Base-by-base conservation (phyloP, 2,329 filamentous ascomycete species). In the Pseudocercospora pini-densiflorae region DNA sequence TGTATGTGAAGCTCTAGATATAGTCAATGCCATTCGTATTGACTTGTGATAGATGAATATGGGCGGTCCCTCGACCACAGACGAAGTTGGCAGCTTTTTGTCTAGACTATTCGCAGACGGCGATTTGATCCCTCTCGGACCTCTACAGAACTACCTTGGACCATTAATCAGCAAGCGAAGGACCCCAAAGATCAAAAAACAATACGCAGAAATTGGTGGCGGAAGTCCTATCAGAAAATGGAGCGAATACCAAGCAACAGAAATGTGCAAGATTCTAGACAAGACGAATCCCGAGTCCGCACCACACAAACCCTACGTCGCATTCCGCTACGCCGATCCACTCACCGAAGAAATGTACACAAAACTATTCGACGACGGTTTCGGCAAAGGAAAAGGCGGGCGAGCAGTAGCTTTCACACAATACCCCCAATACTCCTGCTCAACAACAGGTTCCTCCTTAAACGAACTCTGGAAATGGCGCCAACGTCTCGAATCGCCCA, bases 391-490 rank as follows among this genome's bases (percentile, higher is more conserved):
- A 4, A 92, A 89, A 67, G 94, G 94, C n/a, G 94, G 94, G 2
- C 88, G 95, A 65, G 95, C 96, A 1, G 93, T 99, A 4, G 95
- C 95, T 1, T 99, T 99, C 77, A 97, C 94, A 29, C 95, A 99
- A 80, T 99, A 99, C 75, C 95, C 95, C 1, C 95, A 99, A 79
- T 99, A 99, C 81, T 97, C 93, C 21, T 99, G 96, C 82, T 97
- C 93, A 21, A 99, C 95, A 1, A 99, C 95, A 0, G 95, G 95
- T 23, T 97, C 93, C 79, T 97, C 93, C 69, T 82, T 99, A 64
- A 99, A 99, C 76, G 95, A 99, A 81, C 82, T 99, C 40, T 99
- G 95, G 95, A 97, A 96, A 81, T 97, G 94, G 93, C 87, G 94
- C 69, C 91, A 93, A 76, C 85, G 93, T 69, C 82, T 99, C 61